Evolutionary conservation across 768 basidiomycete genomes (phyloP), one percentile per base, ranked within the genome.

Genomic region (Suillus lakei): DNA sequence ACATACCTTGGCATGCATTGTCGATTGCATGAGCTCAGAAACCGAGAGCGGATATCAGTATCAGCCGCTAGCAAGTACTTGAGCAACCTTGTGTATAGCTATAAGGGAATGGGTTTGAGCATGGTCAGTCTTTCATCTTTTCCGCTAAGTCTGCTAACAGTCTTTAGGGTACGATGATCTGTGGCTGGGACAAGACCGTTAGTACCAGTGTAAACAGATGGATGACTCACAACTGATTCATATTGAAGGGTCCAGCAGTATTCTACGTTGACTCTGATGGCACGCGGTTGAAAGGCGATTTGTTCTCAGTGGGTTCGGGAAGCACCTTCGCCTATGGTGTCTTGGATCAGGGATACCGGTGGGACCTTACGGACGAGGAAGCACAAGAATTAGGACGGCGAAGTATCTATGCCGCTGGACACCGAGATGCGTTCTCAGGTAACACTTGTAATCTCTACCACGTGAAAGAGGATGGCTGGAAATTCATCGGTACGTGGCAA

Each of bases 251-350:
- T 1, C 96, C 96, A 23, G 88, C 94, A 26, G 83, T 99, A 32
- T 99, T 96, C 82, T 99, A 99, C 76, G 98, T 99, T 60, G 98
- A 99, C 78, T 96, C 93, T 5, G 98, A 99, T 70, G 98, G 98
- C 51, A 92, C 94, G 8, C 91, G 98, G 36, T 83, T 99, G 58
- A 97, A 96, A 76, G 98, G 98, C 60, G 90, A 99, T 77, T 78
- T 99, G n/a, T 99, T 99, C 83, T 98, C 96, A 6, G 98, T 99
- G 41, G 98, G 98, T 34, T 98, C 97, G 4, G 98, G 98, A 72
- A 95, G 93, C 76, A 98, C 98, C 8, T 98, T 96, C 71, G 98
- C 98, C n/a, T 99, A 99, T 73, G 97, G 98, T 84, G 95, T 99
- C 2, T 85, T 98, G 56, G 98, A 99, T 78, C 96, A 98, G 79